phyloP scores from a whole-genome alignment of 768 basidiomycete species.

The Pleurotus cornucopiae region DNA sequence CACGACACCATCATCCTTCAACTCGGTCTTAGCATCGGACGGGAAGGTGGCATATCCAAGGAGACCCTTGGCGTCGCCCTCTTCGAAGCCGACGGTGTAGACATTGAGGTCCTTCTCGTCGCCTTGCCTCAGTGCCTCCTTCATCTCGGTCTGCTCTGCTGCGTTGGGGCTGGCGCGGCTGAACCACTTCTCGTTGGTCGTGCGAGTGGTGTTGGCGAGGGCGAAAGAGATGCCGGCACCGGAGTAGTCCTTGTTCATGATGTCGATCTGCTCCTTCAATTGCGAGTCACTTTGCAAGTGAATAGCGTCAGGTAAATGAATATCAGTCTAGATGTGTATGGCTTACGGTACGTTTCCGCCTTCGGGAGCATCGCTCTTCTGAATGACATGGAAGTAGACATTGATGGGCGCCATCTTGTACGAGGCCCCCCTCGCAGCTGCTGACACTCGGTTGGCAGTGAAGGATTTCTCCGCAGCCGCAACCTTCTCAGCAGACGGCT shows the following conservation, averaged over 20 bases:
- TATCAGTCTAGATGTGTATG: neutral
- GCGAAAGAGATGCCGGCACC: slow-evolving; percentile 32
- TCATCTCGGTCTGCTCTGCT: slow-evolving; percentile 43
- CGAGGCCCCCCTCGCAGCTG: slow-evolving; percentile 4
- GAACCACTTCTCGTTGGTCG: slow-evolving; percentile 45
- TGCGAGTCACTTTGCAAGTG: slow-evolving; percentile 28
- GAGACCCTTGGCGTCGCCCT: slow-evolving; percentile 34
- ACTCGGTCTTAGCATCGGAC: slow-evolving; percentile 28
- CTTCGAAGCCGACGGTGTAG: slow-evolving; percentile 45
- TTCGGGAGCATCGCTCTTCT: slow-evolving; percentile 21
- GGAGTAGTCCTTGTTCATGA: slow-evolving; percentile 39
- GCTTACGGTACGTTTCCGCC: slow-evolving; percentile 42
- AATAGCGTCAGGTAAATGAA: slow-evolving; percentile 2
- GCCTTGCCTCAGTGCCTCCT: slow-evolving; percentile 39
- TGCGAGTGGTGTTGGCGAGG: slow-evolving; percentile 38
- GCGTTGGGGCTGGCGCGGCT: slow-evolving; percentile 31
- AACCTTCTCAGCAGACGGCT: slow-evolving; percentile 29
- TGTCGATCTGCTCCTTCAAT: slow-evolving; percentile 30
- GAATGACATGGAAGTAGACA: slow-evolving; percentile 32
- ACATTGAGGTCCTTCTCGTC: slow-evolving; percentile 38
- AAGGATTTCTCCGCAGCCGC: slow-evolving; percentile 36
- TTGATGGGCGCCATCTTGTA: slow-evolving; percentile 10
- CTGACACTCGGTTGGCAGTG: slow-evolving; percentile 29
- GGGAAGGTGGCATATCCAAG: slow-evolving; percentile 57
- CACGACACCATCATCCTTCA: slow-evolving; percentile 46